These are phyloP conservation scores for Hyphodiscus sp. DNA, from an alignment of 2,329 filamentous ascomycete species.

Conservation along the genomic window DNA sequence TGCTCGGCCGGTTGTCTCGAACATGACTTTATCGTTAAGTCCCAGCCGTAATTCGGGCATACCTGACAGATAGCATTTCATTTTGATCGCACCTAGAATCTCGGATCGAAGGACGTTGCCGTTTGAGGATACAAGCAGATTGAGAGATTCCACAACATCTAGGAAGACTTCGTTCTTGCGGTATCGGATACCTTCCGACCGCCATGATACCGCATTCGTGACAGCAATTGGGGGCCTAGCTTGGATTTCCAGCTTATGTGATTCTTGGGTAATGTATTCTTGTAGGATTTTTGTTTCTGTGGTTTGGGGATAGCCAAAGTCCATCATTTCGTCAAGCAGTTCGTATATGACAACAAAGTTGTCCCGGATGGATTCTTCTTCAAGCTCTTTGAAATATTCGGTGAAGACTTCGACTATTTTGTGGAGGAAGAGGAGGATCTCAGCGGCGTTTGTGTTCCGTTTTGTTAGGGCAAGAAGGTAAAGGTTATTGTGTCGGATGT, in stretches of 20 bases:
- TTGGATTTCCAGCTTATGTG: conserved; percentile 95
- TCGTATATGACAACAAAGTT: conserved; percentile 99
- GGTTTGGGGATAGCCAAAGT: conserved; percentile 98
- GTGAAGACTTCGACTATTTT: conserved; percentile 98
- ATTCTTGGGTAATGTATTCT: conserved; percentile 99
- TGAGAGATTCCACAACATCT: conserved; percentile 93
- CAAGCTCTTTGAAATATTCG: conserved; percentile 98
- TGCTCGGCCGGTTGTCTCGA: conserved; percentile 90
- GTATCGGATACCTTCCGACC: conserved; percentile 95
- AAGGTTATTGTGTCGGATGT: conserved; percentile 98
- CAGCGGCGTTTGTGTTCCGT: conserved; percentile 97
- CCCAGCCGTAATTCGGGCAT: conserved; percentile 95
- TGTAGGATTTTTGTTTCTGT: conserved; percentile 98
- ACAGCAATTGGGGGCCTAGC: conserved; percentile 94
- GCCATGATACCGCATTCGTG: conserved; percentile 96
- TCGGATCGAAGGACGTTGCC: conserved; percentile 94
- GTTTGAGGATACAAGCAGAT: conserved; percentile 87
- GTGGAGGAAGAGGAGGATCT: conserved; percentile 96
- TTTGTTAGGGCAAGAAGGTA: conserved; percentile 97
- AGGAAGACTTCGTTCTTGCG: conserved; percentile 99
- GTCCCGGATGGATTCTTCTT: conserved; percentile 97
- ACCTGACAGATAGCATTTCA: conserved; percentile 98
- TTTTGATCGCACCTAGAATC: conserved; percentile 95
- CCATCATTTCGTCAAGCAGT: conserved; percentile 99
- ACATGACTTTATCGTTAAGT: conserved; percentile 99